Evolutionary conservation across 1,284 basidiomycete genomes (phyloP).

Genomic region (Volvariella volvacea): DNA sequence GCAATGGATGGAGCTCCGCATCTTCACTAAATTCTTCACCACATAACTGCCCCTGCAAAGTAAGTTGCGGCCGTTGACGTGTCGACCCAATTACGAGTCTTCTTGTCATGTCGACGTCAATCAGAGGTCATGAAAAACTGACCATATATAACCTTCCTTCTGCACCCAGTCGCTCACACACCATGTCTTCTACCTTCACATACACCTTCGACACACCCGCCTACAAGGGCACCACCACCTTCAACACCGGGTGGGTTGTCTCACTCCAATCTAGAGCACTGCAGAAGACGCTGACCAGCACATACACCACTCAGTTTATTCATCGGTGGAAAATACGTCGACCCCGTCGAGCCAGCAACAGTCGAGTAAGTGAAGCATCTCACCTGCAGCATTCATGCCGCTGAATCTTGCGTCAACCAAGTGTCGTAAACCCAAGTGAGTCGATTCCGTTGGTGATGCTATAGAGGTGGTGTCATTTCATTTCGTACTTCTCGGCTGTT

Average conservation of each 20-base stretch:
- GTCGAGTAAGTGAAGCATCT: conserved; percentile 39
- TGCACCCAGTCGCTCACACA: too few relatives aligned
- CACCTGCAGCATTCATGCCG: conserved; percentile 6
- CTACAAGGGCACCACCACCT: conserved; percentile 55
- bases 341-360: conserved; percentile 45
- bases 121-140: not conserved
- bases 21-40: too few relatives aligned
- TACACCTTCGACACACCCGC: conserved; percentile 49
- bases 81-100: too few relatives aligned
- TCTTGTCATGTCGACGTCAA: not conserved
- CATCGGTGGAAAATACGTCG: conserved; percentile 66
- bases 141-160: not conserved
- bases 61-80: too few relatives aligned
- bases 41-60: too few relatives aligned
- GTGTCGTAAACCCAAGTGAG: conserved; percentile 67
- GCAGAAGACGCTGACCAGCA: not conserved
- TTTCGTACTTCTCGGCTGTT: too few relatives aligned
- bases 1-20: too few relatives aligned
- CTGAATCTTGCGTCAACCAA: conserved; percentile 23
- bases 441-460: not conserved
- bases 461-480: not conserved
- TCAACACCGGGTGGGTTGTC: conserved; percentile 42
- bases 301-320: conserved; percentile 32
- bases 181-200: conserved; percentile 30
- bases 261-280: not conserved